Percentiles rank a stretch among this genome's conserved stretches.
phyloP scores from a whole-genome alignment of 75 land plant genomes.

The Selaginella moellendorffii region DNA sequence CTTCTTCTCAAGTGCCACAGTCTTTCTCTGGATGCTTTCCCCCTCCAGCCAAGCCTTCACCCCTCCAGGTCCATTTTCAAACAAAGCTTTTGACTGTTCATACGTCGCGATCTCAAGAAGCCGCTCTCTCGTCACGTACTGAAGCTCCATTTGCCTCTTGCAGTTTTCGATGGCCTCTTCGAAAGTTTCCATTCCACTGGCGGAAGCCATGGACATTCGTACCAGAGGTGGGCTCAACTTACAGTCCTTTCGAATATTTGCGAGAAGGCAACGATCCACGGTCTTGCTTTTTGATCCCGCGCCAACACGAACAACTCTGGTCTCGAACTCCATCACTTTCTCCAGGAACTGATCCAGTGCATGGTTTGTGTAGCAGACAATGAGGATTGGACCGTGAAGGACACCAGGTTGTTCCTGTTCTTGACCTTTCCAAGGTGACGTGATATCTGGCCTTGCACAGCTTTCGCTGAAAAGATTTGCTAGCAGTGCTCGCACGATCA shows the following conservation, averaged over 20 bases:
- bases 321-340: conserved; percentile 5
- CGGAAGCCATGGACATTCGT: neutral
- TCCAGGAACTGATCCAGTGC: conserved; percentile 27
- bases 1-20: neutral
- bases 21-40: neutral
- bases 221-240: neutral
- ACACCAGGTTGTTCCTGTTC: neutral
- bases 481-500: conserved; percentile 4
- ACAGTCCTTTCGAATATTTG: neutral
- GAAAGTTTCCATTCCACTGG: neutral
- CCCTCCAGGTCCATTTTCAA: neutral
- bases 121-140: neutral
- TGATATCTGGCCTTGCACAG: too few relatives aligned
- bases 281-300: conserved; percentile 2
- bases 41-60: neutral
- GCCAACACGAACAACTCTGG: conserved; percentile 15
- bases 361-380: conserved; percentile 23
- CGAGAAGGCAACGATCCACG: conserved; percentile 1
- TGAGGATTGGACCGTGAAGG: conserved; percentile 14
- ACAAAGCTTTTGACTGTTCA: conserved; percentile 5
- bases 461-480: neutral
- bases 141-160: neutral
- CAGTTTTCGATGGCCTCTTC: neutral
- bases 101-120: conserved; percentile 11
- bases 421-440: neutral